phyloP scores from a whole-genome alignment of 2,329 filamentous ascomycete species.

The Aspergillus hortae region DNA sequence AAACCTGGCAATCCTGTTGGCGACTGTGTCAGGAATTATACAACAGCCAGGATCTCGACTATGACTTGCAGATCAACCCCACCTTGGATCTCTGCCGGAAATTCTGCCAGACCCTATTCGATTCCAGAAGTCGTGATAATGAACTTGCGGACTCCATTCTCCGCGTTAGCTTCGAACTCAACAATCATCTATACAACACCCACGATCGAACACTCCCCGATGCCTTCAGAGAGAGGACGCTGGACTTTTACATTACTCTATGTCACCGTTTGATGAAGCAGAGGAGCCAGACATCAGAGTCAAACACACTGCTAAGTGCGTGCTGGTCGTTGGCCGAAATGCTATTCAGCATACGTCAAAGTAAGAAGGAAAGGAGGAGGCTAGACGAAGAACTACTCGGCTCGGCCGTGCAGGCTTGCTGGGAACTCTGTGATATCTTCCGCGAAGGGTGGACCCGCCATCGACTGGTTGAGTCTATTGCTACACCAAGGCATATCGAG shows the following conservation, averaged over 20 bases:
- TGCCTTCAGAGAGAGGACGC: slow-evolving; percentile 79
- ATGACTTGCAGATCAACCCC: slow-evolving; percentile 64
- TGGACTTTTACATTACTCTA: slow-evolving; percentile 92
- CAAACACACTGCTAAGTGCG: slow-evolving; percentile 75
- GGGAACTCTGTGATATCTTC: slow-evolving; percentile 92
- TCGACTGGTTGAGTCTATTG: background rate
- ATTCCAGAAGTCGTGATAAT: slow-evolving; percentile 73
- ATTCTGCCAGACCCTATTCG: slow-evolving; percentile 88
- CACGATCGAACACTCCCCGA: slow-evolving; percentile 82
- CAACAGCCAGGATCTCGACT: slow-evolving; percentile 69
- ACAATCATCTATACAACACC: slow-evolving; percentile 91
- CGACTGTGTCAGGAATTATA: slow-evolving; percentile 87
- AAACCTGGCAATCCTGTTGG: slow-evolving; percentile 93
- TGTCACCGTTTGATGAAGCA: slow-evolving; percentile 98
- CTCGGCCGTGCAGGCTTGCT: slow-evolving; percentile 87
- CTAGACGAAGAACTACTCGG: slow-evolving; percentile 80
- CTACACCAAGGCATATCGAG: slow-evolving; percentile 1
- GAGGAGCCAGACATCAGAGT: slow-evolving; percentile 71
- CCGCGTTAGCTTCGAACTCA: slow-evolving; percentile 89
- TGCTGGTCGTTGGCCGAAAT: slow-evolving; percentile 92
- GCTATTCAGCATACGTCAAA: slow-evolving; percentile 86
- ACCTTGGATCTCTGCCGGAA: slow-evolving; percentile 85
- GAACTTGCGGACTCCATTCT: slow-evolving; percentile 81
- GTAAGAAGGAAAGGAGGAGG: slow-evolving; percentile 66
- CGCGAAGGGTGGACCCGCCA: slow-evolving; percentile 81